A percentile compares a stretch with the other conserved stretches of the same genome.
These are phyloP conservation scores for Butyriboletus loyo DNA, from an alignment of 768 basidiomycete genomes.

Conservation along the genomic window DNA sequence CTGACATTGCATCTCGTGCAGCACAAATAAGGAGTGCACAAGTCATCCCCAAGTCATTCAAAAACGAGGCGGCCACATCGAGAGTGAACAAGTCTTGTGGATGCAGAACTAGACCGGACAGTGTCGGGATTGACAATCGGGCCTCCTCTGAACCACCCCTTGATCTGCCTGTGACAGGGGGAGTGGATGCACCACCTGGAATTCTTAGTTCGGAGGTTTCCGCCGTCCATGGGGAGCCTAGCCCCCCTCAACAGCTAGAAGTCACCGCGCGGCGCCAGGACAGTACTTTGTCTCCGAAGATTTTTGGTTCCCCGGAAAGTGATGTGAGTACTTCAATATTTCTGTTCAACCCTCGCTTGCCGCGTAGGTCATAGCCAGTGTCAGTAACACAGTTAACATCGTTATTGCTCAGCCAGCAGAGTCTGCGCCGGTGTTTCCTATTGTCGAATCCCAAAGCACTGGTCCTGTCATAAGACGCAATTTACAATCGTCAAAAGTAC, in stretches of 20 bases:
- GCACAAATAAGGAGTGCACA: slow-evolving; percentile 54
- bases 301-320: background rate
- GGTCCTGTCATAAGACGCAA: slow-evolving; percentile 32
- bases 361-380: background rate
- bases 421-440: background rate
- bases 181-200: background rate
- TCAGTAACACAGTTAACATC: background rate
- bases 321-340: slow-evolving; percentile 5
- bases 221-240: background rate
- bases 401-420: slow-evolving; percentile 7
- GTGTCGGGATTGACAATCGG: background rate
- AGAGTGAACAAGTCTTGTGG: background rate
- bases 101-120: background rate
- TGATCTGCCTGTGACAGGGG: background rate
- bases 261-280: background rate
- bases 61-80: background rate
- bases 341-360: background rate
- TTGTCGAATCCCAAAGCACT: background rate
- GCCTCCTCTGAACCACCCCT: background rate
- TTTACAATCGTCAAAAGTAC: slow-evolving; percentile 82
- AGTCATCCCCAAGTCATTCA: slow-evolving; percentile 2
- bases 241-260: background rate
- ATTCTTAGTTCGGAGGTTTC: background rate
- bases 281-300: background rate
- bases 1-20: slow-evolving; percentile 62